Base-by-base conservation (phyloP, 352 stramenopile species). In the Pythium dissotocum region DNA sequence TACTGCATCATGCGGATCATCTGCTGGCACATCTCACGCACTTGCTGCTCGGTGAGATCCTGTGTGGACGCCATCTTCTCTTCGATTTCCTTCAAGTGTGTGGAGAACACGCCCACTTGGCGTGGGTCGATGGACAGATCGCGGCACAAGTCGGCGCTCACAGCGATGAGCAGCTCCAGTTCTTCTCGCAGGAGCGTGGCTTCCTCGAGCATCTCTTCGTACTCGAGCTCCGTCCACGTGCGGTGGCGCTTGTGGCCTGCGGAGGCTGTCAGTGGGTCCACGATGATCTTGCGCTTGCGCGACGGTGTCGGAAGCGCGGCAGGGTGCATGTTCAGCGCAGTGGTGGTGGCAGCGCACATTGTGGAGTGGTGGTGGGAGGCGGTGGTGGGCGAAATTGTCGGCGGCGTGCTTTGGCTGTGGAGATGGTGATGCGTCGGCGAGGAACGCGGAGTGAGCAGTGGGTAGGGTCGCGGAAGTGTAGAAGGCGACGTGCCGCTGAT, bases 1-100 rank as follows among this genome's bases (percentile, higher is more conserved):
- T 87, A 85, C 75, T 92, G 81, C 77, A 88, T 90, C 80, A 90
- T 90, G 12, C 61, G 42, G 42, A 87, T 70, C 84, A 92, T 90
- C 64, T 85, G 77, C 67, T 85, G 79, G 58, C 79, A 87, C 71
- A 89, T 87, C 30, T 77, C 77, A 40, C 82, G 80, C 38, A 92
- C 80, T 67, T 89, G 77, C 3, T 61, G 71, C 40, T 82, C 76
- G 9, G 82, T 89, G 42, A 90, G 71, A 49, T 82, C 64, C 58
- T 87, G 63, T 12, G 77, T 72, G 6, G 77, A 82, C 4, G 76
- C 65, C 63, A 92, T 63, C 44, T 83, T 70, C 55, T 79, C 70
- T 51, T 87, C 80, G 30, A 89, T 80, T 12, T 67, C 55, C 28
- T 77, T 61, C 54, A 92, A 63, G 54, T 76, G 42, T 8, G 32